phyloP scores from a whole-genome alignment of 179 eudicot genomes.

The Patellifolia procumbens region DNA sequence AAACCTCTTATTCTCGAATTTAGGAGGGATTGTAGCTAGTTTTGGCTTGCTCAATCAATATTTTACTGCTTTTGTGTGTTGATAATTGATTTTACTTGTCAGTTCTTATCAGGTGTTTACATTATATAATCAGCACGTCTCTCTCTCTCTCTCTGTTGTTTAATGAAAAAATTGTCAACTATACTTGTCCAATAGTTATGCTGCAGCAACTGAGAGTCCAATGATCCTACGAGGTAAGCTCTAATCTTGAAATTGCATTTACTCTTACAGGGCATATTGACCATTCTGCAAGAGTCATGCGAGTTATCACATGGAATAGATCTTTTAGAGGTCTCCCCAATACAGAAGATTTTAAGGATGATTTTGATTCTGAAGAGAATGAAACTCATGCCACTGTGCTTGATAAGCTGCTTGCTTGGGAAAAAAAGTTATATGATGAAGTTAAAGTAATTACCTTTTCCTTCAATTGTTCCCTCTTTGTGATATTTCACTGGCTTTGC shows the following conservation, averaged over 20 bases:
- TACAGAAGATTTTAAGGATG: conserved; percentile 56
- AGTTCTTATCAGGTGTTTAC: background rate
- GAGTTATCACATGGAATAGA: conserved; percentile 90
- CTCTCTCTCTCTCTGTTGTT: background rate
- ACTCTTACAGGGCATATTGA: conserved; percentile 68
- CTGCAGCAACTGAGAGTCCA: background rate
- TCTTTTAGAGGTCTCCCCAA: conserved; percentile 67
- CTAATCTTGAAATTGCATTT: conserved; percentile 13
- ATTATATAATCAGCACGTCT: background rate
- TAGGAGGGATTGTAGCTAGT: no score
- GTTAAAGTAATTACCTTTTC: conserved; percentile 57
- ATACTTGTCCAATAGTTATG: background rate
- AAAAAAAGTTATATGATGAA: conserved; percentile 91
- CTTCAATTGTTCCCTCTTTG: background rate
- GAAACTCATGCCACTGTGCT: conserved; percentile 89
- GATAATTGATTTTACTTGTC: no score
- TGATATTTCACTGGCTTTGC: background rate
- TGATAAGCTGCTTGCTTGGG: conserved; percentile 96
- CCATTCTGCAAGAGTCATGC: conserved; percentile 88
- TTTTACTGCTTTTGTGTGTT: no score
- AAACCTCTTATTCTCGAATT: no score
- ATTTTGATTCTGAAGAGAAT: conserved; percentile 69
- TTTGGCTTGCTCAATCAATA: no score
- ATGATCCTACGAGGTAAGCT: background rate
- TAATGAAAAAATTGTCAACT: background rate